Conservation (phyloP, 345 rosid species). For the Populus euphratica region DNA sequence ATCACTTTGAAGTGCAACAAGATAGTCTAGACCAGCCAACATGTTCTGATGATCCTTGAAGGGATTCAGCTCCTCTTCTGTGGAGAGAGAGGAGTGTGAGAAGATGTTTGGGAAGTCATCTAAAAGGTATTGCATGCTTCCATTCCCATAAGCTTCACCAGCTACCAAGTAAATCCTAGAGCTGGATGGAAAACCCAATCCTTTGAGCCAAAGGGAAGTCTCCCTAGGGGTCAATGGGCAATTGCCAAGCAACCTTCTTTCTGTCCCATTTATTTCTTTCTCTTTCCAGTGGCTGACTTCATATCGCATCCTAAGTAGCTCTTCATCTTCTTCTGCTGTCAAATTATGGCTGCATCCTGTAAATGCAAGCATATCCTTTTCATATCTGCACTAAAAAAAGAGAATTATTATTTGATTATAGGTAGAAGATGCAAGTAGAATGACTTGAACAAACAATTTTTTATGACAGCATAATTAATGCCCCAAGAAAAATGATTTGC, state of each 20-base stretch:
- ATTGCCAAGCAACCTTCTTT: conserved; percentile 81
- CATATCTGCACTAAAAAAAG: conserved; percentile 52
- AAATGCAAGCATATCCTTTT: conserved; percentile 98
- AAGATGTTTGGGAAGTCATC: conserved; percentile 69
- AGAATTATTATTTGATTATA: neutral
- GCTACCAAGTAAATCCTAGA: conserved; percentile 91
- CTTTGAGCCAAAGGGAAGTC: conserved; percentile 84
- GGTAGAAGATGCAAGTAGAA: neutral
- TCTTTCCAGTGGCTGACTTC: conserved; percentile 91
- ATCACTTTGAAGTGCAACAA: conserved; percentile 83
- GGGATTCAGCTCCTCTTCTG: conserved; percentile 66
- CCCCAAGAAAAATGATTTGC: neutral
- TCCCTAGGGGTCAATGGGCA: conserved; percentile 95
- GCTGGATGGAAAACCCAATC: conserved; percentile 65
- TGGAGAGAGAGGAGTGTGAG: conserved; percentile 81
- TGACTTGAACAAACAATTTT: neutral
- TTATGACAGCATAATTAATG: neutral
- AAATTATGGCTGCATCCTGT: conserved; percentile 92
- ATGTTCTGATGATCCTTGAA: conserved; percentile 82
- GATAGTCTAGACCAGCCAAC: conserved; percentile 90
- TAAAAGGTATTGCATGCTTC: conserved; percentile 69
- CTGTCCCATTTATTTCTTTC: conserved; percentile 88
- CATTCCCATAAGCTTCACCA: conserved; percentile 88
- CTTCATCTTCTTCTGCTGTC: conserved; percentile 77
- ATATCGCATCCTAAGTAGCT: conserved; percentile 69